These are phyloP conservation scores for Pyrenochaeta sp. DNA, from an alignment of 2,329 filamentous ascomycete genomes.

Conservation along the genomic window DNA sequence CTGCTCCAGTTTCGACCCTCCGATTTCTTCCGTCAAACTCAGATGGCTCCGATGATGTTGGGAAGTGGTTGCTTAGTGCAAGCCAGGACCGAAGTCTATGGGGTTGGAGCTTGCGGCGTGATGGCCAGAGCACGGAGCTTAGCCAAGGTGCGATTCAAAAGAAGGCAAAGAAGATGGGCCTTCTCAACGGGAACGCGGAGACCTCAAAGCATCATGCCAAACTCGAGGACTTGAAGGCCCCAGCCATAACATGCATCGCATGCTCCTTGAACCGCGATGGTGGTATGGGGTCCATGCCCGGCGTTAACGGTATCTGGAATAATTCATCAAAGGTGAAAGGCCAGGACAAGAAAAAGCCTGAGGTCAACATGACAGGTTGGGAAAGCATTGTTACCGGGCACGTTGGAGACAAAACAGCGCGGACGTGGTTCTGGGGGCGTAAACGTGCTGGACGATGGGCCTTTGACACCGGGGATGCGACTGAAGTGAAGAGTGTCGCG, in stretches of 20 bases:
- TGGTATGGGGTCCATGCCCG: conserved; percentile 84
- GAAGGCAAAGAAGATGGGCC: conserved; percentile 87
- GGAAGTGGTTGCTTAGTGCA: conserved; percentile 93
- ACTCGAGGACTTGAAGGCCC: conserved; percentile 80
- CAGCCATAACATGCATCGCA: conserved; percentile 89
- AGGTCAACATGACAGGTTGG: conserved; percentile 86
- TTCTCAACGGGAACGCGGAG: conserved; percentile 66
- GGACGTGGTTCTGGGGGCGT: conserved; percentile 98
- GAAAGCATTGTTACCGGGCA: conserved; percentile 96
- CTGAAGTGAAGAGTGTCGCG: conserved; percentile 82
- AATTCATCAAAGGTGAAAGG: conserved; percentile 70
- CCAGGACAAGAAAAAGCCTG: conserved; percentile 72
- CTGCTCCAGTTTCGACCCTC: conserved; percentile 81
- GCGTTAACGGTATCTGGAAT: conserved; percentile 83
- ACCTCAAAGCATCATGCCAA: conserved; percentile 68
- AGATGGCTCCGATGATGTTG: conserved; percentile 84
- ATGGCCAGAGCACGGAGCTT: conserved; percentile 91
- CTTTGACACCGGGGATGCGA: conserved; percentile 82
- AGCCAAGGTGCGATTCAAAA: conserved; percentile 89
- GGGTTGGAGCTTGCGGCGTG: conserved; percentile 93
- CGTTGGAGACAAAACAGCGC: conserved; percentile 79
- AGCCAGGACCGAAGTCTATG: conserved; percentile 90
- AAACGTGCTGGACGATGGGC: conserved; percentile 94
- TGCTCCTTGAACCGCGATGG: conserved; percentile 93
- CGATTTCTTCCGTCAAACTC: conserved; percentile 87